Evolutionary conservation across 2,329 filamentous ascomycete species (phyloP).

Genomic region (Phaeophleospora eucalypticola): DNA sequence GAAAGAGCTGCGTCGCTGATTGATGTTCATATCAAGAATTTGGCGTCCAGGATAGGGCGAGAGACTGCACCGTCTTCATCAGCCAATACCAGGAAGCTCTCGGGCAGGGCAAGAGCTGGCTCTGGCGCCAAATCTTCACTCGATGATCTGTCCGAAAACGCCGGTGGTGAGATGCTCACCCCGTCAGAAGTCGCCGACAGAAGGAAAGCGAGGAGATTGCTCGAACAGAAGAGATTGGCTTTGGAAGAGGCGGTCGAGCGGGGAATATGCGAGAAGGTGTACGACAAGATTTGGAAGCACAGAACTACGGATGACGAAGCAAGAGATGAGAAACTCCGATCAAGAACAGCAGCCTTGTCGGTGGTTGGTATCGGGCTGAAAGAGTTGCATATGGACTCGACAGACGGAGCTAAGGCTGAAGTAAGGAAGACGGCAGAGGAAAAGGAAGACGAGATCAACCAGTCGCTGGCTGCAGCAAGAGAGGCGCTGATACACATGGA

Average conservation of each 20-base stretch:
- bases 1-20: conserved; percentile 74
- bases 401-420: conserved; percentile 53
- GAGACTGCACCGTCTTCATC: conserved; percentile 58
- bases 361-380: conserved; percentile 87
- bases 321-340: conserved; percentile 87
- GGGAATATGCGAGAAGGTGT: conserved; percentile 52
- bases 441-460: conserved; percentile 62
- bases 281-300: conserved; percentile 86
- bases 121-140: conserved; percentile 33
- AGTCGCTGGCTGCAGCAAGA: conserved; percentile 65
- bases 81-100: conserved; percentile 50
- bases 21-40: conserved; percentile 75
- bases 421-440: conserved; percentile 53
- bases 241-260: conserved; percentile 91
- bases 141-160: conserved; percentile 34
- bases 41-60: conserved; percentile 71
- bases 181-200: conserved; percentile 75
- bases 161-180: conserved; percentile 70
- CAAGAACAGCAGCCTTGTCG: conserved; percentile 83
- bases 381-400: conserved; percentile 76
- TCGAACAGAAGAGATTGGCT: conserved; percentile 71
- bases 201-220: conserved; percentile 69
- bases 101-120: conserved; percentile 34
- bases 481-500: conserved; percentile 75
- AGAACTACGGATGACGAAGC: conserved; percentile 89